Percentiles rank a stretch among this genome's conserved stretches.
Evolutionary conservation across 2,329 filamentous ascomycete species (phyloP).

Genomic region (Fusarium sp.): DNA sequence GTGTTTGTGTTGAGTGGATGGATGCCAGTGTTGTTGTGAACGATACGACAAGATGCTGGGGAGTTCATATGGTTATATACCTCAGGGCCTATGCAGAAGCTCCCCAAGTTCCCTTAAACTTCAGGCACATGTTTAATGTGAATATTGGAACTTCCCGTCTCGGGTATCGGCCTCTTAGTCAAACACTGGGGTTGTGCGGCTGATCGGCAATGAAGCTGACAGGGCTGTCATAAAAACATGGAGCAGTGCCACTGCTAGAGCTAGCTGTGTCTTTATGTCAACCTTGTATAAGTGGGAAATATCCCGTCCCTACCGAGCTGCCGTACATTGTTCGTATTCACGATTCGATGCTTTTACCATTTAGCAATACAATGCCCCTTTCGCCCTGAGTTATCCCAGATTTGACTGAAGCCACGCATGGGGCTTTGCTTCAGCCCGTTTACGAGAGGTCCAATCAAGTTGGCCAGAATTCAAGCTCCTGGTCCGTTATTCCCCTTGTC

Average conservation of each 20-base stretch:
- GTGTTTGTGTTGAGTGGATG: background rate
- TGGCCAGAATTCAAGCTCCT: accelerated
- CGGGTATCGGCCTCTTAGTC: background rate
- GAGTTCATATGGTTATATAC: background rate
- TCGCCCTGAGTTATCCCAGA: background rate
- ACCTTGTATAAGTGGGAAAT: background rate
- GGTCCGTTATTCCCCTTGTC: background rate
- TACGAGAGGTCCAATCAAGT: background rate
- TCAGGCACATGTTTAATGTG: background rate
- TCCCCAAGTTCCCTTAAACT: background rate
- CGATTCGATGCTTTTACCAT: background rate
- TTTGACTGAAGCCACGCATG: background rate
- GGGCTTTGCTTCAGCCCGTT: background rate
- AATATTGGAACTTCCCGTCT: background rate
- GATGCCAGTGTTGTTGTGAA: background rate
- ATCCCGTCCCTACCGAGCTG: background rate
- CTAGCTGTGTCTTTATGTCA: background rate
- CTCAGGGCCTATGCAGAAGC: no score
- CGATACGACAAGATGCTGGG: background rate
- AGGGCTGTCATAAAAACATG: background rate
- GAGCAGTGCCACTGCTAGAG: background rate
- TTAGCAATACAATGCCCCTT: background rate
- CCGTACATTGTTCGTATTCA: background rate
- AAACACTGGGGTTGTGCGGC: background rate
- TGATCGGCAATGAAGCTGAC: background rate